Evolutionary conservation across 768 basidiomycete genomes (phyloP).

Genomic region (Kwoniella sp.): DNA sequence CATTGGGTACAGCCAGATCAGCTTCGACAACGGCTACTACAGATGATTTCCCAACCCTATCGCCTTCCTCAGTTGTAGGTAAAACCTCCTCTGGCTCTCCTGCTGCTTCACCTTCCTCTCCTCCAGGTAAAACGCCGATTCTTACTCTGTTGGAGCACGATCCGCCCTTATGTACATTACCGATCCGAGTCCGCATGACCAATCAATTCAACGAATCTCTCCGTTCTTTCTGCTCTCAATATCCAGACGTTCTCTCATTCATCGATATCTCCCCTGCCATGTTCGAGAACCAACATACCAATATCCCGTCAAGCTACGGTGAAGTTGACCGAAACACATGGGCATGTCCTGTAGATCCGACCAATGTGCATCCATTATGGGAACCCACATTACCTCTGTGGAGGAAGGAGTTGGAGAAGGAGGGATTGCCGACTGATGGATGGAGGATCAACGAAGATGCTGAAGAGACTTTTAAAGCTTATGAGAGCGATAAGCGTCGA

Average conservation of each 20-base stretch:
- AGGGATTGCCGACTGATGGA: constrained; percentile 30
- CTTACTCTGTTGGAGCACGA: constrained; percentile 32
- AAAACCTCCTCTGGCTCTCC: constrained; percentile 1
- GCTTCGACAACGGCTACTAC: constrained; percentile 3
- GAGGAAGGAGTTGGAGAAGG: constrained; percentile 33
- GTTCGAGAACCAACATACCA: constrained; percentile 7
- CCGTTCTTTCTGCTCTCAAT: constrained; percentile 27
- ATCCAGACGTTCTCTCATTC: constrained; percentile 37
- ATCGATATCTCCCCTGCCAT: constrained; percentile 40
- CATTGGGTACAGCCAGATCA: constrained; percentile 6
- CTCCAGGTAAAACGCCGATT: constrained; percentile 11
- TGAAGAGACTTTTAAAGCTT: constrained; percentile 45
- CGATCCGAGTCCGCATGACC: constrained; percentile 42
- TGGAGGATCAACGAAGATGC: constrained; percentile 40
- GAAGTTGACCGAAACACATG: constrained; percentile 37
- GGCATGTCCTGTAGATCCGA: constrained; percentile 48
- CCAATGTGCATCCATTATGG: constrained; percentile 51
- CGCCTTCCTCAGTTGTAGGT: constrained; percentile 3
- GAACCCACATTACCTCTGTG: constrained; percentile 50
- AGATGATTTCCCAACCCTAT: background rate
- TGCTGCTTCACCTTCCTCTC: background rate
- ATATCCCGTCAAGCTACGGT: constrained; percentile 13
- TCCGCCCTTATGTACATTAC: constrained; percentile 43
- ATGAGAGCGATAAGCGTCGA: constrained; percentile 44
- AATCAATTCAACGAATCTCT: constrained; percentile 35